Evolutionary conservation across 371 early-diverging fungal genomes (phyloP).

Genomic region (Rhizopus sp.): DNA sequence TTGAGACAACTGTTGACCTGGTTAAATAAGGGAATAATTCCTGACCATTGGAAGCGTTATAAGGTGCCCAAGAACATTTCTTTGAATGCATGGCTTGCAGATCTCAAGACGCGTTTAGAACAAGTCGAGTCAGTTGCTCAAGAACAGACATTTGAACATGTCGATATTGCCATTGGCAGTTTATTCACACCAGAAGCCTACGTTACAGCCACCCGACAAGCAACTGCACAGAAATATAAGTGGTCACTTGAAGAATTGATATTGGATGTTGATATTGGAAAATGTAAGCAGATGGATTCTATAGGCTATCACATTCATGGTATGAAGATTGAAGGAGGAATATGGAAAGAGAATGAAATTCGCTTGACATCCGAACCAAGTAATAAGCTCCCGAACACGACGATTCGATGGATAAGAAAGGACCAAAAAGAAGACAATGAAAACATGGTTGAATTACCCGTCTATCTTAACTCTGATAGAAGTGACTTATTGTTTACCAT

Average conservation of each 20-base stretch:
- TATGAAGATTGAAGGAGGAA: constrained; percentile 72
- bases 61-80: constrained; percentile 66
- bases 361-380: constrained; percentile 52
- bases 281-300: constrained; percentile 9
- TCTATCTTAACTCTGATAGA: constrained; percentile 86
- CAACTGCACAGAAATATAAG: constrained; percentile 69
- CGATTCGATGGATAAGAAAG: constrained; percentile 56
- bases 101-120: constrained; percentile 69
- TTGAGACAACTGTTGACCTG: constrained; percentile 69
- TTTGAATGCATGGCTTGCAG: constrained; percentile 73
- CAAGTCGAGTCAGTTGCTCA: constrained; percentile 64
- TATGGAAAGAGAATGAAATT: constrained; percentile 55
- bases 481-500: constrained; percentile 75
- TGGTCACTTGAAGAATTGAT: constrained; percentile 75
- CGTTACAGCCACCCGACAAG: constrained; percentile 90
- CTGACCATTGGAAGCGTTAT: constrained; percentile 79
- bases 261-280: constrained; percentile 52
- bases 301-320: constrained; percentile 44
- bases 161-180: constrained; percentile 83
- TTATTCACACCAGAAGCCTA: constrained; percentile 91
- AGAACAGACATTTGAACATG: constrained; percentile 35
- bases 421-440: constrained; percentile 17
- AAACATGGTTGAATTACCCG: constrained; percentile 62
- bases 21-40: constrained; percentile 76
- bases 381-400: constrained; percentile 44